phyloP scores from a whole-genome alignment of 345 rosid species.

The Cardiospermum halicacabum region DNA sequence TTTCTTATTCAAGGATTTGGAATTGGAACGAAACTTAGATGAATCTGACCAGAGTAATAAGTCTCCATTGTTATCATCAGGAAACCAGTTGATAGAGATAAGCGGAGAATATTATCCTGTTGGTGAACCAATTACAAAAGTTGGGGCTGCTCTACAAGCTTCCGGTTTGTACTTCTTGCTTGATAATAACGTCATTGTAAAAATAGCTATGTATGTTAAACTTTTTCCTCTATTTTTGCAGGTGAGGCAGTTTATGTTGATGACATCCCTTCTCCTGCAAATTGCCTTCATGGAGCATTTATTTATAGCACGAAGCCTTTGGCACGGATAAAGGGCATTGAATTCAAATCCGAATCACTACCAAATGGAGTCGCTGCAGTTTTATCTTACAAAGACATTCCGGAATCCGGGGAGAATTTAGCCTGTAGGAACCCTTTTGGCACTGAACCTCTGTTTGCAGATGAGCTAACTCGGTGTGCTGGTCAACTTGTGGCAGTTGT shows the following conservation, averaged over 20 bases:
- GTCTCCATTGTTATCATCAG: conserved; percentile 45
- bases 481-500: conserved; percentile 81
- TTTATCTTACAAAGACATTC: conserved; percentile 68
- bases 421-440: conserved; percentile 39
- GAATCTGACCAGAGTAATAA: conserved; percentile 14
- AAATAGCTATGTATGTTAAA: no score
- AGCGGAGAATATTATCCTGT: conserved; percentile 54
- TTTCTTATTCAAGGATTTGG: conserved; percentile 11
- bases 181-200: no score
- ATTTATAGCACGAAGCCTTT: conserved; percentile 73
- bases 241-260: conserved; percentile 95
- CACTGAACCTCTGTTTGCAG: conserved; percentile 60
- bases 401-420: conserved; percentile 55
- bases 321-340: conserved; percentile 51
- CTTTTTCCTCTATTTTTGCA: conserved; percentile 25
- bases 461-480: conserved; percentile 49
- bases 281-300: conserved; percentile 78
- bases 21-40: conserved; percentile 5
- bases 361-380: conserved; percentile 44
- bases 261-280: conserved; percentile 75
- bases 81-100: conserved; percentile 53
- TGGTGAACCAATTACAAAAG: conserved; percentile 58
- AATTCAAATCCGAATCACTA: conserved; percentile 31
- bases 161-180: conserved; percentile 51
- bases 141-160: conserved; percentile 73